Evolutionary conservation across 192 early-diverging fungal genomes (phyloP).

Genomic region (Piromyces finnis): DNA sequence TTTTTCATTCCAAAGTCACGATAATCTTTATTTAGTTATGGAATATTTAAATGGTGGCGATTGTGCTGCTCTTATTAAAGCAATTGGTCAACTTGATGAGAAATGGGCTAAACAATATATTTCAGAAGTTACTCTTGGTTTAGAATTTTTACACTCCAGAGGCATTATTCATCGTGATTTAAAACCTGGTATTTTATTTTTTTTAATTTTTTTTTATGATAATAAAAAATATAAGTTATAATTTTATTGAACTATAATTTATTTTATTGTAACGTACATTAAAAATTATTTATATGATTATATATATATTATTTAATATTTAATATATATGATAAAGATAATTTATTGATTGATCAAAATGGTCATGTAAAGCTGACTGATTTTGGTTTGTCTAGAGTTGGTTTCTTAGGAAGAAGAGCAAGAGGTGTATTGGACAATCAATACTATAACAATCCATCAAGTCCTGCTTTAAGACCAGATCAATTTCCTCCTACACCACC

Average conservation of each 20-base stretch:
- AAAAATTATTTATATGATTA: too few species aligned
- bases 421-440: too few species aligned
- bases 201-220: too few species aligned
- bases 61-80: conserved; percentile 68
- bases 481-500: background rate
- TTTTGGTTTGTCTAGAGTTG: conserved; percentile 68
- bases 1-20: conserved; percentile 66
- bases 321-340: conserved; percentile 75
- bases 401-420: conserved; percentile 49
- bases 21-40: conserved; percentile 72
- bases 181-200: conserved; percentile 1
- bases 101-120: conserved; percentile 75
- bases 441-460: conserved; percentile 8
- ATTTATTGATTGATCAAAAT: conserved; percentile 63
- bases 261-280: background rate
- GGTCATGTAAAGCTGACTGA: conserved; percentile 78
- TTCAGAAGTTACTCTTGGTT: conserved; percentile 59
- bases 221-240: too few species aligned
- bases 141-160: conserved; percentile 59
- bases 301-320: conserved; percentile 5
- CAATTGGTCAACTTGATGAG: conserved; percentile 47
- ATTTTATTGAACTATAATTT: too few species aligned
- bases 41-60: conserved; percentile 82
- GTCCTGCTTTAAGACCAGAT: background rate
- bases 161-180: conserved; percentile 64